Base-by-base conservation (phyloP, 257 asterid species). In the Solanum peruvianum region DNA sequence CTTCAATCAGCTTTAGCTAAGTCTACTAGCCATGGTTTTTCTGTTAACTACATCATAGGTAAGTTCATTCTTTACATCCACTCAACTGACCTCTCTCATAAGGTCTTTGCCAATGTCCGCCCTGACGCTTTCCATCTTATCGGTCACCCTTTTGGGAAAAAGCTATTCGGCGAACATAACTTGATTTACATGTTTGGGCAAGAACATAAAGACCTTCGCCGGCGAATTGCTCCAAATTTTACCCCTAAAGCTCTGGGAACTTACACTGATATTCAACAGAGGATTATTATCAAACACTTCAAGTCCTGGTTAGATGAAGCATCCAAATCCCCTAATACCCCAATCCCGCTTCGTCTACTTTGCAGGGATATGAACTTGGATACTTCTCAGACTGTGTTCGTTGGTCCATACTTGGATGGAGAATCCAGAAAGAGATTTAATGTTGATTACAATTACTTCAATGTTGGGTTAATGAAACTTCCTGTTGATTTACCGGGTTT, bases 111-210 rank as follows among this genome's bases (percentile, higher is more conserved):
- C 86, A 97, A 95, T 86, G 98, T 97, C 64, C 98, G 98, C 1
- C 98, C 98, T 9, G 99, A 97, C 76, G 98, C 96, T 83, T 96
- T 96, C 88, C 98, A 95, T 72, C 98, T 96, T 80, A 85, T 95
- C 69, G 99, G 98, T 44, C 98, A 95, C 31, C 98, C 98, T 20
- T 94, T 96, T 82, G 99, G 99, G 1, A 94, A 95, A 64, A 95
- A 91, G 84, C 97, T 96, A 33, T 95, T 95, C 89, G 98, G 98
- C 23, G 98, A 95, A 71, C 98, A 96, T 71, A 94, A 95, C 64
- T 69, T 96, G 11, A 96, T 96, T 35, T 95, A 95, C 91, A 95
- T 93, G 98, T 93, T 94, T 64, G 99, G 99, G 3, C 98, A 94
- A 86, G 91, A 94, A 3, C 98, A 95, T 83, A 95, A 96, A 86